These are phyloP conservation scores for Zygnema circumcarinatum DNA, from an alignment of 139 green algal genomes.

Conservation along the genomic window DNA sequence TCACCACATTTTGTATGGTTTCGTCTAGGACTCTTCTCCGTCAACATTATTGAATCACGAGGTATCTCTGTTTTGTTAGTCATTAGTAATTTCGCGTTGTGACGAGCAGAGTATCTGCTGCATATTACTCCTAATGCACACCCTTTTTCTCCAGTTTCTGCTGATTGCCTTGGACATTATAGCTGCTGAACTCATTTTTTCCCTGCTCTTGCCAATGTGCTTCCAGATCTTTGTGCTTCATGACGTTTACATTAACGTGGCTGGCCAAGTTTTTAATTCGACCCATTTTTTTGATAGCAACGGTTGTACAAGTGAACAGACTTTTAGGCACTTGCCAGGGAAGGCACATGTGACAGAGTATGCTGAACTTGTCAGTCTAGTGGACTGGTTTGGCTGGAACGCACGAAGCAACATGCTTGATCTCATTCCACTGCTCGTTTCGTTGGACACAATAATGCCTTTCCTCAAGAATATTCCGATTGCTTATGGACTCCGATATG, in stretches of 20 bases:
- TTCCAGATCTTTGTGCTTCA: constrained; percentile 23
- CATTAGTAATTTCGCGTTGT: too few species aligned
- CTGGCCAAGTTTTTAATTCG: constrained; percentile 22
- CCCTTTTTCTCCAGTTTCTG: too few species aligned
- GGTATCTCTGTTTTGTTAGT: too few species aligned
- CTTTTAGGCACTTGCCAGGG: constrained; percentile 3
- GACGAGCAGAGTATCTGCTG: too few species aligned
- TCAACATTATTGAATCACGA: too few species aligned
- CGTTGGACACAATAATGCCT: constrained; percentile 20
- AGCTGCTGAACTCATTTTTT: too few species aligned
- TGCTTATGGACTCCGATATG: constrained; percentile 18
- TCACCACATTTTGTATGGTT: too few species aligned
- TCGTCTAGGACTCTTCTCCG: too few species aligned
- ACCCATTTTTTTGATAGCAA: constrained; percentile 40
- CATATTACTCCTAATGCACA: too few species aligned
- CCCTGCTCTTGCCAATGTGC: too few species aligned
- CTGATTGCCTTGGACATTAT: too few species aligned
- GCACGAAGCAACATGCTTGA: constrained; percentile 14
- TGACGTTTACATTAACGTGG: constrained; percentile 34
- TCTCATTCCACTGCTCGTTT: constrained; percentile 22
- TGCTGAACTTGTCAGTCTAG: constrained; percentile 19
- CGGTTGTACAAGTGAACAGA: constrained; percentile 5
- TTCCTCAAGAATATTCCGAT: constrained; percentile 13
- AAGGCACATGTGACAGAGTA: constrained; percentile 1
- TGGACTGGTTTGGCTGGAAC: constrained; percentile 38